These are phyloP conservation scores for Candida koratica DNA, from an alignment of 805 yeast genomes.

Conservation along the genomic window DNA sequence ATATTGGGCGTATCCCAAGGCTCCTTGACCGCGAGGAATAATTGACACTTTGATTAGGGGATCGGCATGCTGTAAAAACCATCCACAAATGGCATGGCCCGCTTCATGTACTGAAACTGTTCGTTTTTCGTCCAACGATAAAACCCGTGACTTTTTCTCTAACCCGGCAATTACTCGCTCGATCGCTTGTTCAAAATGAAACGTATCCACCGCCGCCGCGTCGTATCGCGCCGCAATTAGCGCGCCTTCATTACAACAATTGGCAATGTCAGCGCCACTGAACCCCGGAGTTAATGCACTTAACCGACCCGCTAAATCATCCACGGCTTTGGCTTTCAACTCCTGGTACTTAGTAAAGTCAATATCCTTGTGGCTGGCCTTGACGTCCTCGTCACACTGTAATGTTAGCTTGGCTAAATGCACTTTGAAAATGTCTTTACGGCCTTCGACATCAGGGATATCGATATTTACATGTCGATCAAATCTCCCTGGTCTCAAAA, in stretches of 20 bases:
- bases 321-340: constrained; percentile 38
- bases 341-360: constrained; percentile 48
- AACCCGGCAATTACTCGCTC: constrained; percentile 95
- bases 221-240: constrained; percentile 83
- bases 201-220: constrained; percentile 55
- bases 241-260: constrained; percentile 92
- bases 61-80: constrained; percentile 85
- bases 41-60: constrained; percentile 91
- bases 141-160: constrained; percentile 76
- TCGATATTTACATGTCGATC: constrained; percentile 87
- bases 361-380: constrained; percentile 19
- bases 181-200: constrained; percentile 87
- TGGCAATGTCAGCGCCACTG: constrained; percentile 95
- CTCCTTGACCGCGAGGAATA: constrained; percentile 92
- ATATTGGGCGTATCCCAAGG: constrained; percentile 94
- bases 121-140: constrained; percentile 75
- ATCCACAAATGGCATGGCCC: constrained; percentile 94
- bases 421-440: constrained; percentile 80
- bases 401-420: constrained; percentile 72
- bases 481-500: constrained; percentile 92
- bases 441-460: constrained; percentile 83
- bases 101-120: constrained; percentile 95
- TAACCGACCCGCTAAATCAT: constrained; percentile 68
- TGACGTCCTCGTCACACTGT: constrained; percentile 33
- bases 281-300: constrained; percentile 94